A percentile compares a stretch with the other conserved stretches of the same genome.
Conservation (phyloP, 2,329 filamentous ascomycete genomes). For the Aulographum hederae region DNA sequence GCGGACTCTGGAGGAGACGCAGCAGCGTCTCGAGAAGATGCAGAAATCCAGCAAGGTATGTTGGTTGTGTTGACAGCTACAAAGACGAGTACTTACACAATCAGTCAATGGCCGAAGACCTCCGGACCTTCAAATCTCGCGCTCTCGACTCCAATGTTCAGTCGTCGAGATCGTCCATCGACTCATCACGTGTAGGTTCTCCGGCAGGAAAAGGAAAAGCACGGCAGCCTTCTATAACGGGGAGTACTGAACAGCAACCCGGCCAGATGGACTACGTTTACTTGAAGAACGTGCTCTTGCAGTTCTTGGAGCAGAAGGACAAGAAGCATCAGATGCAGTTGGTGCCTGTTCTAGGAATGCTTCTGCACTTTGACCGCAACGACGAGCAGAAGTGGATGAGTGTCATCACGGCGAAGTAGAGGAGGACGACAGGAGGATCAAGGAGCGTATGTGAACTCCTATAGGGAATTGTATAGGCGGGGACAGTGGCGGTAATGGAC, state of each 20-base stretch:
- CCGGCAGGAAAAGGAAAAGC: constrained; percentile 23
- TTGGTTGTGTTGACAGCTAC: neutral
- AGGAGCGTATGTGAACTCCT: no score
- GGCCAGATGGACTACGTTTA: constrained; percentile 42
- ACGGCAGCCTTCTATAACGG: constrained; percentile 12
- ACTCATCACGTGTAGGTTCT: constrained; percentile 30
- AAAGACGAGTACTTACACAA: constrained; percentile 8
- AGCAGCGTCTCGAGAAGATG: constrained; percentile 59
- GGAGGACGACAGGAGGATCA: no score
- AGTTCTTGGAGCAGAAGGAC: constrained; percentile 68
- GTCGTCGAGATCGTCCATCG: constrained; percentile 40
- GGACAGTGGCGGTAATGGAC: no score
- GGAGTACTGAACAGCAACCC: constrained; percentile 2
- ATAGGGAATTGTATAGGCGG: no score
- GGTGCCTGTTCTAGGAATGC: constrained; percentile 58
- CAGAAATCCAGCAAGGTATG: constrained; percentile 44
- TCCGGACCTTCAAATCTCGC: constrained; percentile 28
- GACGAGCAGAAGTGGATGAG: constrained; percentile 80
- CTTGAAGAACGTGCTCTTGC: constrained; percentile 62
- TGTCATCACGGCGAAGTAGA: constrained; percentile 50
- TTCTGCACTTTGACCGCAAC: constrained; percentile 57
- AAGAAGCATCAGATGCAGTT: constrained; percentile 57
- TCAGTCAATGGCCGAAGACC: constrained; percentile 37
- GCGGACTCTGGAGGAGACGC: constrained; percentile 59
- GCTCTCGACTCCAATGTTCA: constrained; percentile 24